Base-by-base conservation (phyloP, 805 yeast genomes). In the Candida xyloterini region DNA sequence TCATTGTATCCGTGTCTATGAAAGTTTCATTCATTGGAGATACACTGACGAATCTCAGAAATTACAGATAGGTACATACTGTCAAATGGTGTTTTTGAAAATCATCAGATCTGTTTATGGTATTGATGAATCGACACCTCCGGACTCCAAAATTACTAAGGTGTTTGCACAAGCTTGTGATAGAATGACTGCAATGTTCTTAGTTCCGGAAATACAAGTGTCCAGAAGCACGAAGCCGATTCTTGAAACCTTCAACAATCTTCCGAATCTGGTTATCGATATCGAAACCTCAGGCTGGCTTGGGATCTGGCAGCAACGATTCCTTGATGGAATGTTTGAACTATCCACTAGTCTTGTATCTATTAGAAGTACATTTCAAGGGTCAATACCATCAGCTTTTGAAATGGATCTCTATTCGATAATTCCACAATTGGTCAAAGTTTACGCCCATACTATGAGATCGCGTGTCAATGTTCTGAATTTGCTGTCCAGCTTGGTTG, bases 21-120 rank as follows among this genome's bases (percentile, higher is more conserved):
- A 88, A 52, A 79, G 85, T 48, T 84, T 81, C 49, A 63, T 72
- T 3, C 76, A 73, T 53, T 87, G 95, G 84, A 74, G 78, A 47
- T 89, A 78, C 58, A 63, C 67, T 22, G 58, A 71, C 9, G 63
- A 76, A 1, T 59, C 66, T 32, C 85, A 88, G 53, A 77, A 79
- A 45, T 67, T 76, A 48, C 73, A 78, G 48, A 66, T 88, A 30
- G 88, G 90, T 0, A 63, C 70, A 5, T 62, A 68, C 35, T 68
- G 79, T 5, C 64, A 81, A 10, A 69, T 68, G 16, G 65, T 79
- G 2, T 83, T 87, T 53, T 62, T 73, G 9, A 72, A 71, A 26
- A 69, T 84, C 2, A 55, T 86, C 30, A 62, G 63, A 15, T 62
- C 76, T 10, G 70, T 76, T 3, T 79, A 79, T 60, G 79, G 84